These are phyloP conservation scores for Hypoxylon crocopeplum DNA, from an alignment of 495 filamentous ascomycete genomes.

Conservation along the genomic window DNA sequence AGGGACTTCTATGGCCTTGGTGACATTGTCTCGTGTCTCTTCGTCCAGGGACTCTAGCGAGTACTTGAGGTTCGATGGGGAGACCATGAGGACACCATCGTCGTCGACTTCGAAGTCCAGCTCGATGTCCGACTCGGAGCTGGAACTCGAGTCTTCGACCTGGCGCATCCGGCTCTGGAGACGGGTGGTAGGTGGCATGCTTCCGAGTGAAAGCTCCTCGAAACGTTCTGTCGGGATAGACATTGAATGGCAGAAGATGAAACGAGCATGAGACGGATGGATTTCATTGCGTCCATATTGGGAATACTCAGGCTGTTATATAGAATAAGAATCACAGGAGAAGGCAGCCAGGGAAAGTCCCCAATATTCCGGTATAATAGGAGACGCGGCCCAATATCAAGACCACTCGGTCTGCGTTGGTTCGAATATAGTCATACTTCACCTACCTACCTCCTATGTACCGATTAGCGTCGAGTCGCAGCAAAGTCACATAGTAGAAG, in stretches of 20 bases:
- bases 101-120: slow-evolving; percentile 45
- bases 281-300: slow-evolving; percentile 6
- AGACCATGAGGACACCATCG: slow-evolving; percentile 40
- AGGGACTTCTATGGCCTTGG: slow-evolving; percentile 36
- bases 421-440: slow-evolving; percentile 14
- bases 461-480: slow-evolving; percentile 8
- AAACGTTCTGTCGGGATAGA: slow-evolving; percentile 46
- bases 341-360: slow-evolving; percentile 5
- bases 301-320: slow-evolving; percentile 28
- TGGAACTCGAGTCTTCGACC: slow-evolving; percentile 37
- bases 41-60: slow-evolving; percentile 35
- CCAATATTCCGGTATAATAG: slow-evolving; percentile 8
- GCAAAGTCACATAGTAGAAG: slow-evolving; percentile 1
- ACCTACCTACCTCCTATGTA: slow-evolving; percentile 10
- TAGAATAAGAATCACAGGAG: slow-evolving; percentile 24
- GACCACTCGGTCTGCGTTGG: slow-evolving; percentile 32
- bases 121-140: slow-evolving; percentile 29
- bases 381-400: slow-evolving; percentile 25
- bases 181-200: slow-evolving; percentile 38
- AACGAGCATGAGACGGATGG: slow-evolving; percentile 22
- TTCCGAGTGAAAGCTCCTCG: slow-evolving; percentile 50
- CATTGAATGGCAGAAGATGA: slow-evolving; percentile 30
- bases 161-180: slow-evolving; percentile 37
- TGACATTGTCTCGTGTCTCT: slow-evolving; percentile 33
- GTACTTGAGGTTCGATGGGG: slow-evolving; percentile 48